A percentile compares a stretch with the other conserved stretches of the same genome.
Evolutionary conservation across 257 asterid species (phyloP).

Genomic region (Ehretia macrophylla): DNA sequence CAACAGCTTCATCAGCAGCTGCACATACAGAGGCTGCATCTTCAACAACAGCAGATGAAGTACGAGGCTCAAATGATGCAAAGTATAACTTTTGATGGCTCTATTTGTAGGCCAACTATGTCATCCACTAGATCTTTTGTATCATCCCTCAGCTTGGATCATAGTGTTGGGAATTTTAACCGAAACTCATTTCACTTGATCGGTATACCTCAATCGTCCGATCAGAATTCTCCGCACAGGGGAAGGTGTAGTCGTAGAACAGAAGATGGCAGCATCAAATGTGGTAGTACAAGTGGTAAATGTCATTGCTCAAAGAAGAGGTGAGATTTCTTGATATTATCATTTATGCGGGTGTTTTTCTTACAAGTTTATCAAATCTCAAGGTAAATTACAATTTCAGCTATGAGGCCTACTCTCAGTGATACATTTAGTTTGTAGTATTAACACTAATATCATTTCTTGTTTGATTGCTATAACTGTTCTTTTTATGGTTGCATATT

Average conservation of each 20-base stretch:
- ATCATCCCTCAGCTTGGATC: slow-evolving; percentile 77
- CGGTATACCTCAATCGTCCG: slow-evolving; percentile 71
- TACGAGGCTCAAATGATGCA: slow-evolving; percentile 62
- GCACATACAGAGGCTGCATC: slow-evolving; percentile 42
- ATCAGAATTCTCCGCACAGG: slow-evolving; percentile 68
- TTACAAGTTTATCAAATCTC: too few relatives aligned
- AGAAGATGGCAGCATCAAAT: slow-evolving; percentile 81
- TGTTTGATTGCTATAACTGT: too few relatives aligned
- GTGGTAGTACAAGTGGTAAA: slow-evolving; percentile 62
- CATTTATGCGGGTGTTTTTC: too few relatives aligned
- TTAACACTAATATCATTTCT: too few relatives aligned
- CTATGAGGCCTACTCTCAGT: too few relatives aligned
- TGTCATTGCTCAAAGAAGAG: slow-evolving; percentile 94
- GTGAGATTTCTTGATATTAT: slow-evolving; percentile 18
- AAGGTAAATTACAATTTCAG: too few relatives aligned
- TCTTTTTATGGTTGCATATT: too few relatives aligned
- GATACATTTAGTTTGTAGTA: too few relatives aligned
- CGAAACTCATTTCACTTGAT: slow-evolving; percentile 58
- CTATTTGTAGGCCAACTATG: slow-evolving; percentile 73
- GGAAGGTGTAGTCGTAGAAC: slow-evolving; percentile 68
- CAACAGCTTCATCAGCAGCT: slow-evolving; percentile 32
- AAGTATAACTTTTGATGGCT: slow-evolving; percentile 78
- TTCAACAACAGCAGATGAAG: slow-evolving; percentile 62
- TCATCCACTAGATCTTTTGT: slow-evolving; percentile 76
- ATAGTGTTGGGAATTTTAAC: slow-evolving; percentile 71